Base-by-base conservation (phyloP, 176 grass and related monocot species). In the Eragrostis curvula region DNA sequence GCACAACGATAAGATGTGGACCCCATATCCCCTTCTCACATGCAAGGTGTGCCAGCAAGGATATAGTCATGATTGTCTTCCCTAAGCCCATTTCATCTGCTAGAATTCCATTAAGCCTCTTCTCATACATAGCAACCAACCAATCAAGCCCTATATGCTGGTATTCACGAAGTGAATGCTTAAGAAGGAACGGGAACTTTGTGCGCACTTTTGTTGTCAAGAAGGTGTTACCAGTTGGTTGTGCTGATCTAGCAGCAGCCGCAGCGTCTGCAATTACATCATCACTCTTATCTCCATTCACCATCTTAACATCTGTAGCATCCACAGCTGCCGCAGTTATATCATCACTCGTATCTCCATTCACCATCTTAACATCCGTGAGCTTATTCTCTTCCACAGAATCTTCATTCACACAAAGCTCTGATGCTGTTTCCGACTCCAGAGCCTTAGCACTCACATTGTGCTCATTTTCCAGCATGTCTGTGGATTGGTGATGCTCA, bases 21-120 rank as follows among this genome's bases (percentile, higher is more conserved):
- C 96, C 96, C 96, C 96, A 99, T 80, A 99, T 95, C 16, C 96
- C 96, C 84, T 99, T 99, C 50, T 99, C 96, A 84, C 96, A 99
- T 46, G 96, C 96, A 60, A 99, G 89, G 58, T 99, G 96, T 52
- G 93, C 93, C 40, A 99, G 73, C 83, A 99, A 87, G 30, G 96
- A 92, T 82, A 99, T 99, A 53, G 96, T 99, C 96, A 99, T 99
- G 73, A 99, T 99, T 14, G 96, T 99, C 85, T 99, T 99, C 39
- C 96, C 96, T 64, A 99, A 77, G 66, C 96, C 96, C 96, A 99
- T 99, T 87, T 99, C 96, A 88, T 99, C 96, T 66, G 96, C 96
- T 74, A 99, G 66, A 93, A 99, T 99, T 88, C 96, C 96, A 88
- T 99, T 99, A 79, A 99, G 79, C 69, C 96, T 93, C 79, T 96